Conservation (phyloP, 305 asterid genomes). For the Fraxinus paxiana region DNA sequence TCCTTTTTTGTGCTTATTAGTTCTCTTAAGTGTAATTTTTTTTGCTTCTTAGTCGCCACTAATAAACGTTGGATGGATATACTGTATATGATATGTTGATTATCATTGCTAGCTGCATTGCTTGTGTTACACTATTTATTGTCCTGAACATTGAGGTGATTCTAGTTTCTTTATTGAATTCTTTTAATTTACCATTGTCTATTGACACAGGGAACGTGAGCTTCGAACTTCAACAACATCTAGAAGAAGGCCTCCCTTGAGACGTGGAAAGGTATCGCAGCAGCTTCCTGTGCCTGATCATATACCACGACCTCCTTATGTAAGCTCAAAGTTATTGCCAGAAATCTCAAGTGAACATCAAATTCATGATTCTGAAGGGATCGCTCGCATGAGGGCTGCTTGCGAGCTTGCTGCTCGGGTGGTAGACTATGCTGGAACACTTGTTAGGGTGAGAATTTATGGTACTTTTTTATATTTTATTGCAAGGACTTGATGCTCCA, state of each 20-base stretch:
- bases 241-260: conserved; percentile 63
- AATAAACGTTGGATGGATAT: background rate
- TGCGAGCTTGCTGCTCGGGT: conserved; percentile 94
- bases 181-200: conserved; percentile 6
- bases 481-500: conserved; percentile 4
- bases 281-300: conserved; percentile 82
- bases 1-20: background rate
- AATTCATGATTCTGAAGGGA: conserved; percentile 72
- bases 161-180: conserved; percentile 8
- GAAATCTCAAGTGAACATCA: conserved; percentile 68
- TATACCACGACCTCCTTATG: conserved; percentile 79
- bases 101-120: background rate
- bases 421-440: conserved; percentile 75
- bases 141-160: background rate
- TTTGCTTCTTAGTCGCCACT: background rate
- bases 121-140: background rate
- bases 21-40: background rate
- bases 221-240: conserved; percentile 50
- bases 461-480: background rate
- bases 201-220: conserved; percentile 63
- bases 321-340: conserved; percentile 56
- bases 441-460: conserved; percentile 67
- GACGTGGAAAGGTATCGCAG: conserved; percentile 83
- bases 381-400: conserved; percentile 77
- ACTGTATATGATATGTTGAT: background rate